Base-by-base conservation (phyloP, 495 filamentous ascomycete genomes). In the Melanomma pulvis-pyrius region DNA sequence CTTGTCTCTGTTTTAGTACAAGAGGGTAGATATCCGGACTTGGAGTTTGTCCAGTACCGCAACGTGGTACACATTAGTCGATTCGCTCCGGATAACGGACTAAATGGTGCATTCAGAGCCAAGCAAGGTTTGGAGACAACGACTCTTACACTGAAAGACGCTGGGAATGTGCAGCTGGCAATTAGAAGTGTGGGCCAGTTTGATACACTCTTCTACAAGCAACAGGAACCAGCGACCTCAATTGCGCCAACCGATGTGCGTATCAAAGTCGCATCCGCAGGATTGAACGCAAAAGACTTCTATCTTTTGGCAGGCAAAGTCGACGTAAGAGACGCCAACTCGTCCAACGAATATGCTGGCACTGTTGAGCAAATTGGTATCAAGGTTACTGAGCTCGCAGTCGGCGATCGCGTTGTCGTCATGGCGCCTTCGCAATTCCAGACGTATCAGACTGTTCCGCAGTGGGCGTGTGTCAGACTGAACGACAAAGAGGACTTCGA, bases 321-420 rank as follows among this genome's bases (percentile, higher is more conserved):
- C 19, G 60, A 53, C 15, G 51, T 48, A 3, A 44, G 25, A 9
- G 22, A 63, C n/a, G 48, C 49, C 2, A 51, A 11, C 21, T 63
- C 22, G 9, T 41, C 49, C 5, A 19, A 24, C 22, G 60, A 63
- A 28, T 54, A 21, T 19, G 26, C 47, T 46, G 60, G 60, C 46
- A 46, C 34, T 9, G 29, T 54, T 8, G 24, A 44, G 25, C 3
- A 17, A 24, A 17, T 41, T 19, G 60, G 60, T 9, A 12, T 75
- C n/a, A 21, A 30, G 3, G 58, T 67, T 24, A 2, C 53, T 4
- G 28, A 32, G 1, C 46, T 69, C 1, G n/a, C 34, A 19, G 3
- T 32, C 8, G 82, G 82, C 9, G 81, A 82, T 54, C 69, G 77
- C 0, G 80, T 84, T 0, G 72, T 74, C 12, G 73, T 75, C 55